These are phyloP conservation scores for Quercus suber DNA, from an alignment of 306 rosid species.

Conservation along the genomic window DNA sequence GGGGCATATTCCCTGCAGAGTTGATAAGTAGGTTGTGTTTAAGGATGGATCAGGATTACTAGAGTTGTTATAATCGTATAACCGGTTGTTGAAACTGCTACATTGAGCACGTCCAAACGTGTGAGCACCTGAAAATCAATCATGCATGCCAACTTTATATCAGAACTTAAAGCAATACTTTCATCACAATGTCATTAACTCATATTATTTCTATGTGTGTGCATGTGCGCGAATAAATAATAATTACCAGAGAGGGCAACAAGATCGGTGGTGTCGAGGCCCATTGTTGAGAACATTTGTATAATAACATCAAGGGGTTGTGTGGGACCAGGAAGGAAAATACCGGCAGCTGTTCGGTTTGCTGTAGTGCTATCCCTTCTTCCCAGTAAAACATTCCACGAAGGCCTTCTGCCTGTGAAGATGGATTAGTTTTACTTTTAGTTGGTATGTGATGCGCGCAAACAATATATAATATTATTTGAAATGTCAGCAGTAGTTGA, in stretches of 20 bases:
- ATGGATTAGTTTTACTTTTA: too few relatives aligned
- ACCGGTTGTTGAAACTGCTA: background rate
- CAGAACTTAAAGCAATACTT: background rate
- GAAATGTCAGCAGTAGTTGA: background rate
- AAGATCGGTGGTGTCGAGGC: constrained; percentile 38
- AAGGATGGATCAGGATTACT: constrained; percentile 8
- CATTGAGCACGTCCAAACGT: constrained; percentile 25
- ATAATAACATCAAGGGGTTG: constrained; percentile 18
- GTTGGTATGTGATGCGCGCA: too few relatives aligned
- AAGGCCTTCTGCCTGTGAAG: constrained; percentile 44
- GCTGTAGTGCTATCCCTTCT: constrained; percentile 56
- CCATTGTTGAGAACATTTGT: background rate
- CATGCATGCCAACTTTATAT: background rate
- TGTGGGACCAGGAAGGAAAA: constrained; percentile 32
- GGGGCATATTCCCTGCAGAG: constrained; percentile 17
- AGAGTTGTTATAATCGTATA: background rate
- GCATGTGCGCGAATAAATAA: background rate
- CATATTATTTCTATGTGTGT: too few relatives aligned
- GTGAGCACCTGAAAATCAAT: constrained; percentile 20
- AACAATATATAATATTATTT: background rate
- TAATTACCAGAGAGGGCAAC: constrained; percentile 54
- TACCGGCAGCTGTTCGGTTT: constrained; percentile 23
- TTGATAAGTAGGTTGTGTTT: constrained; percentile 5
- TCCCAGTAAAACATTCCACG: constrained; percentile 47
- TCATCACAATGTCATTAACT: background rate